A percentile compares a stretch with the other conserved stretches of the same genome.
Conservation (phyloP, 23 red algal genomes). For the Gracilaria domingensis region DNA sequence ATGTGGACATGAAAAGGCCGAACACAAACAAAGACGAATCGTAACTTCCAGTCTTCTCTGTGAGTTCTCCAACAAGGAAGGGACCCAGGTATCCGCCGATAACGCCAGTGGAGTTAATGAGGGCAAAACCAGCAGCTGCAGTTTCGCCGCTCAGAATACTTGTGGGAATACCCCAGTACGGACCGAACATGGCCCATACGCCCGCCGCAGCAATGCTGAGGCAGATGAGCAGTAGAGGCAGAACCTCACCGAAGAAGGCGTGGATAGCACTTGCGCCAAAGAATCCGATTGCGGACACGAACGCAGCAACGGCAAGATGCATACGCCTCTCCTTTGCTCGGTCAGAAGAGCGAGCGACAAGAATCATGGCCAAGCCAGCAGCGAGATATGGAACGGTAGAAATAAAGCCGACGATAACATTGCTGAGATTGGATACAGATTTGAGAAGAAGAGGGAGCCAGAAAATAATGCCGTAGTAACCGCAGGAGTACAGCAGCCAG, state of each 20-base stretch:
- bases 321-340: constrained; percentile 53
- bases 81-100: constrained; percentile 75
- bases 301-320: constrained; percentile 64
- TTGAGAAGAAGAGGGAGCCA: constrained; percentile 78
- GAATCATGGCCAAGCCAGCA: constrained; percentile 52
- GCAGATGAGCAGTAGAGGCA: constrained; percentile 40
- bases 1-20: constrained; percentile 59
- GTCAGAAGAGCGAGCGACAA: constrained; percentile 71
- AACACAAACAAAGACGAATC: constrained; percentile 58
- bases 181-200: constrained; percentile 75
- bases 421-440: constrained; percentile 54
- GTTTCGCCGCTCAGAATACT: constrained; percentile 67
- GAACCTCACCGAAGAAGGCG: constrained; percentile 40
- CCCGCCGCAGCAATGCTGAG: constrained; percentile 64
- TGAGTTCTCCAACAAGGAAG: constrained; percentile 67
- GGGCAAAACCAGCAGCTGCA: constrained; percentile 65
- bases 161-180: constrained; percentile 73
- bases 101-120: constrained; percentile 74
- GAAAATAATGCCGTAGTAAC: constrained; percentile 76
- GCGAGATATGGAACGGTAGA: constrained; percentile 61
- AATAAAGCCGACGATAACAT: constrained; percentile 60
- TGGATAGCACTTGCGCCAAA: constrained; percentile 56
- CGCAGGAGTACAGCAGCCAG: constrained; percentile 71
- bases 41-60: constrained; percentile 47
- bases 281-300: constrained; percentile 64